Evolutionary conservation across 228 moss, liverwort and hornwort genomes (phyloP).

Genomic region (Sphagnum fallax): DNA sequence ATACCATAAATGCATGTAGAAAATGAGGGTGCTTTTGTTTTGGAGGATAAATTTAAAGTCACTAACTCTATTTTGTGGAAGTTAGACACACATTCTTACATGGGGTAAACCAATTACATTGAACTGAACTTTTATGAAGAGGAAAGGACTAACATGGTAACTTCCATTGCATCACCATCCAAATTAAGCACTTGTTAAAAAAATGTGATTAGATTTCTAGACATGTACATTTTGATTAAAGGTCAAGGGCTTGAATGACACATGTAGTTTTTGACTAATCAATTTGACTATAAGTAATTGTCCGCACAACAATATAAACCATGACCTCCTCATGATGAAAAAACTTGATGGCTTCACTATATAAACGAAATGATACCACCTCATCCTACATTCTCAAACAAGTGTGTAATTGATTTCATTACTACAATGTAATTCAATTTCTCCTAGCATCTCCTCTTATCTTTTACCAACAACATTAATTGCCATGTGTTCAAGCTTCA

Average conservation of each 20-base stretch:
- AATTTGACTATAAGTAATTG: slow-evolving; percentile 68
- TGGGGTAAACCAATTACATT: too few relatives aligned
- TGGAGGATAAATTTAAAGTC: too few relatives aligned
- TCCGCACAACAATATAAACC: slow-evolving; percentile 98
- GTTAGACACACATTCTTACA: too few relatives aligned
- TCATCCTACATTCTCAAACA: slow-evolving; percentile 52
- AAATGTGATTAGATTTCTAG: slow-evolving; percentile 62
- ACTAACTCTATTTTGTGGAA: too few relatives aligned
- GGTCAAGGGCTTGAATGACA: too few relatives aligned
- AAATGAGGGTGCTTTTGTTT: too few relatives aligned
- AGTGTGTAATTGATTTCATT: neutral
- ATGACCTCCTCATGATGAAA: slow-evolving; percentile 97
- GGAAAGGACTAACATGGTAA: slow-evolving; percentile 54
- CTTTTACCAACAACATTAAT: neutral
- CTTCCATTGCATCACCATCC: slow-evolving; percentile 76
- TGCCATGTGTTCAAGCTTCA: neutral
- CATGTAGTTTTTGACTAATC: too few relatives aligned
- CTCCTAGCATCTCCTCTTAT: too few relatives aligned
- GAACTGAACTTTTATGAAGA: too few relatives aligned
- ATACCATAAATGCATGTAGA: too few relatives aligned
- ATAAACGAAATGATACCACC: slow-evolving; percentile 90
- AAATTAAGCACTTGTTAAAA: slow-evolving; percentile 83
- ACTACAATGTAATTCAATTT: neutral
- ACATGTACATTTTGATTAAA: too few relatives aligned
- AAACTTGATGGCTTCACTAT: slow-evolving; percentile 95